A percentile compares a stretch with the other conserved stretches of the same genome.
These are phyloP conservation scores for Trichopus zeylanicus DNA, from an alignment of 116 monocot species.

Conservation along the genomic window DNA sequence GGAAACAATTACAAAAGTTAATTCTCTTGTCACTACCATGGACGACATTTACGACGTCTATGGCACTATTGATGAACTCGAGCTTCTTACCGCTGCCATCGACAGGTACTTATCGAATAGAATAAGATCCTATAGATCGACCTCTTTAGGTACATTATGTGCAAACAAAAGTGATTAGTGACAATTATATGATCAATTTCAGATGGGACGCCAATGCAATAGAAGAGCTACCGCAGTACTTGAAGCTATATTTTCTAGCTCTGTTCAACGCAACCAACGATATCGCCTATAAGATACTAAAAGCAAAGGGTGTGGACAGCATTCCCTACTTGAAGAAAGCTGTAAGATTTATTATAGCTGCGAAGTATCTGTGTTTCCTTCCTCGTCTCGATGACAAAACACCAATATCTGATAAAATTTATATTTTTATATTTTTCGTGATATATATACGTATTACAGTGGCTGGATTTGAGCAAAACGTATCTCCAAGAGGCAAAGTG, in stretches of 20 bases:
- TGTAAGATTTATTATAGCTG: too few relatives aligned
- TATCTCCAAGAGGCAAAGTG: constrained; percentile 22
- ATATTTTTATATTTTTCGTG: not conserved
- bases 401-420: not conserved
- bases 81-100: constrained; percentile 22
- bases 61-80: constrained; percentile 23
- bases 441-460: constrained; percentile 7
- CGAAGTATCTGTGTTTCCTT: not conserved
- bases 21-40: not conserved
- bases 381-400: not conserved
- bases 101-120: constrained; percentile 7
- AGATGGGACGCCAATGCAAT: constrained; percentile 27
- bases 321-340: constrained; percentile 18
- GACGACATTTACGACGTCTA: constrained; percentile 30
- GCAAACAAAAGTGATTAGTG: not conserved
- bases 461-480: constrained; percentile 18
- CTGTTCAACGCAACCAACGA: constrained; percentile 22
- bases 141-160: not conserved
- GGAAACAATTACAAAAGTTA: constrained; percentile 6
- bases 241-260: constrained; percentile 14
- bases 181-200: not conserved
- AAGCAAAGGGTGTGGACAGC: constrained; percentile 6
- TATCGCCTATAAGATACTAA: not conserved
- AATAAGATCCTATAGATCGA: not conserved
- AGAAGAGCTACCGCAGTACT: constrained; percentile 26